Evolutionary conservation across 306 rosid genomes (phyloP).

Genomic region (Inga laurina): DNA sequence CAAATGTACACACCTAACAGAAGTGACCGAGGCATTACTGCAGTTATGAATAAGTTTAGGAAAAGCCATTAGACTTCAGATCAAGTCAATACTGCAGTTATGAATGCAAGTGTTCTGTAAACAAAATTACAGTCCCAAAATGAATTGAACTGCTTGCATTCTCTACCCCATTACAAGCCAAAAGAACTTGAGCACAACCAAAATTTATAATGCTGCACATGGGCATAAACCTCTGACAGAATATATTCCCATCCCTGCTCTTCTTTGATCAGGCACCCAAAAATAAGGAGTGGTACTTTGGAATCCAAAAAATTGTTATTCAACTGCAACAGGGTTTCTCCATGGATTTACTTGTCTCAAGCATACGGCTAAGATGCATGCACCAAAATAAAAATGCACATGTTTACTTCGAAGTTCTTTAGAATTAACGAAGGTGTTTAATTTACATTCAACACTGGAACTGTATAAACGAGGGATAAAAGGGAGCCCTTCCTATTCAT

Average conservation of each 20-base stretch:
- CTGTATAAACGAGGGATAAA: not conserved
- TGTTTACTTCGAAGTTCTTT: not conserved
- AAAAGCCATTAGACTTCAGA: not conserved
- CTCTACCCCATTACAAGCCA: not conserved
- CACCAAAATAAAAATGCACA: not conserved
- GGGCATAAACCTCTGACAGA: not conserved
- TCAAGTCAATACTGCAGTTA: not conserved
- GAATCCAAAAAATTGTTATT: not conserved
- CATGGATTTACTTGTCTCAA: slow-evolving; percentile 2
- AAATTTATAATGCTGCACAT: not conserved
- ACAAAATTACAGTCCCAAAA: not conserved
- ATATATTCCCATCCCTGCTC: not conserved
- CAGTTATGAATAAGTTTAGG: not conserved
- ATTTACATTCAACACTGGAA: not conserved
- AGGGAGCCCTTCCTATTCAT: not conserved
- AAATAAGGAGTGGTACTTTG: not conserved
- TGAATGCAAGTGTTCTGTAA: not conserved
- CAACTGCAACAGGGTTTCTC: not conserved
- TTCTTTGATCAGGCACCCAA: not conserved
- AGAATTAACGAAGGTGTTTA: not conserved
- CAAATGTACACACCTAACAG: not conserved
- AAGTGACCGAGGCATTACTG: not conserved
- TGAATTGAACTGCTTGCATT: not conserved
- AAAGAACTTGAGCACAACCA: not conserved
- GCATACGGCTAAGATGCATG: not conserved